Evolutionary conservation across 345 rosid species (phyloP).

Genomic region (Eucalyptus guilfoylei): DNA sequence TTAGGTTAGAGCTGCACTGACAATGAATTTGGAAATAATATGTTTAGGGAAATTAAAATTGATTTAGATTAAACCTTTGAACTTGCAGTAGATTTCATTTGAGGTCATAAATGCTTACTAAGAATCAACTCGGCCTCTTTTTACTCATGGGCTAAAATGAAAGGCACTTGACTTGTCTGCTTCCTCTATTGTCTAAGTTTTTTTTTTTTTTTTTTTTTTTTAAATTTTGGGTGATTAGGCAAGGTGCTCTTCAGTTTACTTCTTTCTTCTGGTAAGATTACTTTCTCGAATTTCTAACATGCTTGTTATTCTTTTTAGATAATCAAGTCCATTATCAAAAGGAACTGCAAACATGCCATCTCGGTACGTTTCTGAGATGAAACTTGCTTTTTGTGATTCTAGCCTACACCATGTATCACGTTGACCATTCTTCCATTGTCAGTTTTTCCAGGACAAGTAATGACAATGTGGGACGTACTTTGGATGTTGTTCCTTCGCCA

Average conservation of each 20-base stretch:
- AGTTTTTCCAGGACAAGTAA: conserved; percentile 16
- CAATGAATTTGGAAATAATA: neutral
- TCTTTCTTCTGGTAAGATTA: neutral
- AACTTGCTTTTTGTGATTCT: neutral
- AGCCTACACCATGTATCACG: neutral
- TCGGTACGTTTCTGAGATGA: conserved; percentile 4
- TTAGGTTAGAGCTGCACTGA: neutral
- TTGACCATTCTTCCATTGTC: neutral
- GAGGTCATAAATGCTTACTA: neutral
- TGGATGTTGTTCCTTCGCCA: conserved; percentile 34
- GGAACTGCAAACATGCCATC: conserved; percentile 35
- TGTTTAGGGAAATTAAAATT: neutral
- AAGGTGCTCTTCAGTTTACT: neutral
- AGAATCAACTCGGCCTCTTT: neutral
- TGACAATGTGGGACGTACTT: conserved; percentile 21
- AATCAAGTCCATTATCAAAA: conserved; percentile 44
- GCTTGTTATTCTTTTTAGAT: conserved; percentile 21
- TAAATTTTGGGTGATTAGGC: neutral
- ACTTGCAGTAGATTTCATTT: neutral
- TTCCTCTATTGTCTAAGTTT: neutral
- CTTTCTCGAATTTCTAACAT: neutral
- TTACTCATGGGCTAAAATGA: neutral
- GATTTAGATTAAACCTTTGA: neutral
- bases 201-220: too few relatives aligned
- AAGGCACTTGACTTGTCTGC: neutral